These are phyloP conservation scores for Yamadazyma diospyri DNA, from an alignment of 1,139 yeast species.

Conservation along the genomic window DNA sequence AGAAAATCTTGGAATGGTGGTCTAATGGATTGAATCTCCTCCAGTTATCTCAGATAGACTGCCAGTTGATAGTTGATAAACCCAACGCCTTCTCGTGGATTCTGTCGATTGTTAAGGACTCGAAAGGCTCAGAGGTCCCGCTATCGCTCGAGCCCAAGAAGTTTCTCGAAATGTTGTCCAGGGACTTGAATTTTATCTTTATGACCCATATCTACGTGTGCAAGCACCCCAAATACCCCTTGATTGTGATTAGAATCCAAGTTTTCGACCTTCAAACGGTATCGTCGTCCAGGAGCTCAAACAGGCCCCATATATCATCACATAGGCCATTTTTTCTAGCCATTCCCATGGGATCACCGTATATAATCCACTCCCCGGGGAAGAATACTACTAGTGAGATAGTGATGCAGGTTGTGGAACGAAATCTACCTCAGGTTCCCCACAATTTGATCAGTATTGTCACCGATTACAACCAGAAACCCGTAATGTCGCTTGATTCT, in stretches of 20 bases:
- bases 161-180: constrained; percentile 47
- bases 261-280: constrained; percentile 52
- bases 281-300: constrained; percentile 13
- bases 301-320: constrained; percentile 43
- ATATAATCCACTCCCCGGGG: constrained; percentile 56
- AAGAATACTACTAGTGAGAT: constrained; percentile 47
- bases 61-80: constrained; percentile 57
- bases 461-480: constrained; percentile 33
- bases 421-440: constrained; percentile 43
- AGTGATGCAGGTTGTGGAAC: constrained; percentile 57
- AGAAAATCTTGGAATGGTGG: constrained; percentile 56
- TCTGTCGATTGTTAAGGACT: constrained; percentile 50
- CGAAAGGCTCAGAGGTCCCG: constrained; percentile 29
- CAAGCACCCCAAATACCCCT: constrained; percentile 59
- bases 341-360: constrained; percentile 64
- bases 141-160: constrained; percentile 38
- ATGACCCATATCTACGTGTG: constrained; percentile 64
- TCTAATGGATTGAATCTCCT: constrained; percentile 59
- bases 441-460: constrained; percentile 25
- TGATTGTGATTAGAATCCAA: constrained; percentile 62
- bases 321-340: constrained; percentile 63
- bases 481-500: constrained; percentile 52
- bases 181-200: constrained; percentile 47
- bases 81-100: constrained; percentile 56
- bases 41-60: constrained; percentile 72